These are phyloP conservation scores for Oenanthe sinensis DNA, from an alignment of 129 eudicot species.

Conservation along the genomic window DNA sequence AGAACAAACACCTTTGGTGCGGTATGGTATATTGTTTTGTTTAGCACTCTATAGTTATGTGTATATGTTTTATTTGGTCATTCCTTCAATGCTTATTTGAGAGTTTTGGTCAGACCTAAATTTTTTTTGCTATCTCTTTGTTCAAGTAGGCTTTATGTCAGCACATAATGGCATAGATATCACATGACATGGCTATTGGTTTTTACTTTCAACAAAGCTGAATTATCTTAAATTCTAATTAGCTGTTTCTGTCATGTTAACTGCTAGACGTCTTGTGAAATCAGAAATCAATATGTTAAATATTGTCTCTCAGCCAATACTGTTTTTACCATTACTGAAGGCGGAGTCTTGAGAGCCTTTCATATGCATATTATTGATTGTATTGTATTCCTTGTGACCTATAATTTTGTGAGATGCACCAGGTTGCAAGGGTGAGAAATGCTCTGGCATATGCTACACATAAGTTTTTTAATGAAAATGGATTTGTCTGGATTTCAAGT, in stretches of 20 bases:
- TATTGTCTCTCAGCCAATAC: neutral
- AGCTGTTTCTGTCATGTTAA: neutral
- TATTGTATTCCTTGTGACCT: neutral
- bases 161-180: neutral
- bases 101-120: neutral
- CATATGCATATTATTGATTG: conserved; percentile 2
- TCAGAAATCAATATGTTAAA: neutral
- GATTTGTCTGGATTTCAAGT: conserved; percentile 96
- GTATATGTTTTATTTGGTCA: neutral
- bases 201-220: neutral
- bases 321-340: neutral
- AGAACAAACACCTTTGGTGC: conserved; percentile 98
- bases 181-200: neutral
- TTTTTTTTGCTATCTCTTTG: neutral
- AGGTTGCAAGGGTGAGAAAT: conserved; percentile 97
- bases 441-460: conserved; percentile 94
- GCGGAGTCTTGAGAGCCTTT: neutral
- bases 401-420: conserved; percentile 16
- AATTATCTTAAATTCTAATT: neutral
- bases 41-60: neutral
- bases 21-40: conserved; percentile 45
- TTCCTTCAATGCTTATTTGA: neutral
- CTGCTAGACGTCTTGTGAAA: neutral
- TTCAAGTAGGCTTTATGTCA: neutral
- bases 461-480: conserved; percentile 92